Evolutionary conservation across 345 rosid species (phyloP).

Genomic region (Acer campestre): DNA sequence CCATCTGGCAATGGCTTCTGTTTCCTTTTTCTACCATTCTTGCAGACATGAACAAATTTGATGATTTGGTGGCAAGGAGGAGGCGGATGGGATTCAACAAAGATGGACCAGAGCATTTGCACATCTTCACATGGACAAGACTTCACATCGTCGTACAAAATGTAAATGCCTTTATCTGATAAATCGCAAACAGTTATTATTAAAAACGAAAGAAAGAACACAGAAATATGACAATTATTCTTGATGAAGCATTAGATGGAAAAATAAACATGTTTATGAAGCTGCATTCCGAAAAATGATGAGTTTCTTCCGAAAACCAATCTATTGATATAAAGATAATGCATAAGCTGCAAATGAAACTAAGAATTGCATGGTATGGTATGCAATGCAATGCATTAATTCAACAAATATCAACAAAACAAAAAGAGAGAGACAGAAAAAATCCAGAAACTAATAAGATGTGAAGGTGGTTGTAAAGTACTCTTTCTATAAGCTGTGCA

Average conservation of each 20-base stretch:
- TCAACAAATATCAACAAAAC: background rate
- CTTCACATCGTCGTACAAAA: constrained; percentile 87
- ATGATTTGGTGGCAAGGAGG: constrained; percentile 43
- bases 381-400: too few relatives aligned
- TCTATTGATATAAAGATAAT: background rate
- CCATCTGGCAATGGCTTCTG: constrained; percentile 5
- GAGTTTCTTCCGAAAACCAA: background rate
- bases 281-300: background rate
- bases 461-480: constrained; percentile 2
- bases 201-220: background rate
- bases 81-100: constrained; percentile 74
- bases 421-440: background rate
- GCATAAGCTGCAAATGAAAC: background rate
- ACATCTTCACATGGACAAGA: constrained; percentile 91
- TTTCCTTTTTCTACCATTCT: background rate
- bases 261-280: background rate
- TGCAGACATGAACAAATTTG: constrained; percentile 18
- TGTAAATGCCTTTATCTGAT: constrained; percentile 83
- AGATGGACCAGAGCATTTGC: constrained; percentile 86
- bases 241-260: background rate
- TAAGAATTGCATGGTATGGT: too few relatives aligned
- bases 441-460: background rate
- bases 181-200: background rate
- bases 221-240: background rate
- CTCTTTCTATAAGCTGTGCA: constrained; percentile 34